These are phyloP conservation scores for Musa schizocarpa DNA, from an alignment of 176 grass and related monocot genomes.

Conservation along the genomic window DNA sequence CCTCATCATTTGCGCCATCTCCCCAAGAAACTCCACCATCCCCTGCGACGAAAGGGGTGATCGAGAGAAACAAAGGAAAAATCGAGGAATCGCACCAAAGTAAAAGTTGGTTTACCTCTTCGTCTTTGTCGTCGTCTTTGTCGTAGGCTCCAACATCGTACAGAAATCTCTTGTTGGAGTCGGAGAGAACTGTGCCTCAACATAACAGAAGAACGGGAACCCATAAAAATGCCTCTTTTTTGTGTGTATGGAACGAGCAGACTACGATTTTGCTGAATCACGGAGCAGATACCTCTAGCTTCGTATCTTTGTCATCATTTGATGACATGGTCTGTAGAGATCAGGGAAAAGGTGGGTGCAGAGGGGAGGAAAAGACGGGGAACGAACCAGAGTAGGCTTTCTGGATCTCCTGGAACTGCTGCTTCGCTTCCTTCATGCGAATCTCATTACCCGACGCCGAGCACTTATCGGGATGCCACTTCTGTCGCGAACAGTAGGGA, in stretches of 20 bases:
- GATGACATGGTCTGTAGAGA: slow-evolving; percentile 5
- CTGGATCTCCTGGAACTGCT: slow-evolving; percentile 93
- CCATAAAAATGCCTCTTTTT: neutral
- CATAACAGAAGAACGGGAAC: neutral
- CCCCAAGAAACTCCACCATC: slow-evolving; percentile 81
- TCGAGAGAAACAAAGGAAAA: neutral
- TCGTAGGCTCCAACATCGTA: slow-evolving; percentile 80
- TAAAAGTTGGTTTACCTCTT: slow-evolving; percentile 6
- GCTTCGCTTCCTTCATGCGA: slow-evolving; percentile 67
- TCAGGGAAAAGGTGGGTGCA: slow-evolving; percentile 19
- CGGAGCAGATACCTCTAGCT: no score
- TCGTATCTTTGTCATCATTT: no score
- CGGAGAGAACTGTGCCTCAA: slow-evolving; percentile 62
- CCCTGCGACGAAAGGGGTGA: slow-evolving; percentile 34
- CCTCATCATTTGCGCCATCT: slow-evolving; percentile 96
- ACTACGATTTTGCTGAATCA: no score
- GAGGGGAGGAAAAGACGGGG: slow-evolving; percentile 5
- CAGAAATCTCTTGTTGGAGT: slow-evolving; percentile 79
- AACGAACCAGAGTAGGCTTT: slow-evolving; percentile 56
- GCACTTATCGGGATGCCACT: slow-evolving; percentile 84
- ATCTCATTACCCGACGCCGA: slow-evolving; percentile 46
- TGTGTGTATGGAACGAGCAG: neutral
- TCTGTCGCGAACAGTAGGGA: slow-evolving; percentile 29
- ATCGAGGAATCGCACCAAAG: neutral
- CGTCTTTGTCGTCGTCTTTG: slow-evolving; percentile 48